Evolutionary conservation across 371 early-diverging fungal species (phyloP).

Genomic region (Blakeslea trispora): DNA sequence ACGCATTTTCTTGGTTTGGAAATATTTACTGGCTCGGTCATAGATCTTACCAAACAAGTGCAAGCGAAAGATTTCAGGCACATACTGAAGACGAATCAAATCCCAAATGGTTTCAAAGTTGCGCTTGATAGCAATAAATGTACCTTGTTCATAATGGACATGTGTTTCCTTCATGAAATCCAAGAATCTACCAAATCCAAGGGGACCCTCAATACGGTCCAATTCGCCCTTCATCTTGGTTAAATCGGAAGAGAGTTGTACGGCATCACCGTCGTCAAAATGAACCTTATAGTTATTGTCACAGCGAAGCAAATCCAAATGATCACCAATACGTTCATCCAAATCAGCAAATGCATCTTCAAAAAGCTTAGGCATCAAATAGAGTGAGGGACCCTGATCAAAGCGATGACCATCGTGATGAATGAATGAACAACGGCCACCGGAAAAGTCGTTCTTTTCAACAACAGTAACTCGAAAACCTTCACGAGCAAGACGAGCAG

Average conservation of each 20-base stretch:
- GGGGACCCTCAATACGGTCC: constrained; percentile 54
- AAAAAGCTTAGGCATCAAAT: constrained; percentile 63
- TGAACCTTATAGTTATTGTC: constrained; percentile 66
- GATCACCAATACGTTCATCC: constrained; percentile 53
- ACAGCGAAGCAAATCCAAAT: constrained; percentile 55
- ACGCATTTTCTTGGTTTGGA: constrained; percentile 60
- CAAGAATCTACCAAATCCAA: constrained; percentile 49
- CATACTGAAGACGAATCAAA: constrained; percentile 43
- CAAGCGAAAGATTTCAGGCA: constrained; percentile 46
- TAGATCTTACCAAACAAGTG: constrained; percentile 57
- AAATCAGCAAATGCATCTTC: constrained; percentile 59
- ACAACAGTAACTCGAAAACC: constrained; percentile 60
- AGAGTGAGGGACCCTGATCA: constrained; percentile 69
- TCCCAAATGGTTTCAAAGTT: constrained; percentile 59
- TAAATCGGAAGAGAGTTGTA: constrained; percentile 55
- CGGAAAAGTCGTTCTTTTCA: constrained; percentile 61
- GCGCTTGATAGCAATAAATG: constrained; percentile 49
- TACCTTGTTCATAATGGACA: constrained; percentile 55
- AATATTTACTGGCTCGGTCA: constrained; percentile 50
- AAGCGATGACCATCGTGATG: constrained; percentile 54
- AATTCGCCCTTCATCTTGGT: constrained; percentile 55
- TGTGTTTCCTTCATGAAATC: constrained; percentile 54
- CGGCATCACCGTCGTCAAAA: constrained; percentile 55
- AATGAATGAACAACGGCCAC: constrained; percentile 64
- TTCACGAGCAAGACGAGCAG: constrained; percentile 57